phyloP scores from a whole-genome alignment of 2,329 filamentous ascomycete species.

The Curvularia lunata region DNA sequence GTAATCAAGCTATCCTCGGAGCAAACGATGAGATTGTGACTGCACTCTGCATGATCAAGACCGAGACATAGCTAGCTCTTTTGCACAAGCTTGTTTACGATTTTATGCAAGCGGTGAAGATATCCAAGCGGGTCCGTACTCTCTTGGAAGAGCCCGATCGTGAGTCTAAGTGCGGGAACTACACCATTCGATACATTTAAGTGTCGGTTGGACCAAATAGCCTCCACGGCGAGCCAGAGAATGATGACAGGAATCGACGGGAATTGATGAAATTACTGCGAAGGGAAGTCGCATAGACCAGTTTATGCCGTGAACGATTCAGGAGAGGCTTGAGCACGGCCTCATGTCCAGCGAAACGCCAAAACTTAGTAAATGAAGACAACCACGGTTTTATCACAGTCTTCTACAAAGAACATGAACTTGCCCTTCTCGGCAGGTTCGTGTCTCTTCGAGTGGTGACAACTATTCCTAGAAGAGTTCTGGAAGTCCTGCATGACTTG shows the following conservation, averaged over 20 bases:
- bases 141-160: not conserved
- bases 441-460: not conserved
- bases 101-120: conserved; percentile 2
- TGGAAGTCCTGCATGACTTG: not conserved
- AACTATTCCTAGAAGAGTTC: conserved; percentile 1
- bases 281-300: not conserved
- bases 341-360: conserved; percentile 1
- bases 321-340: conserved; percentile 5
- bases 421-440: conserved; percentile 2
- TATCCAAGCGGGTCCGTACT: not conserved
- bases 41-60: not conserved
- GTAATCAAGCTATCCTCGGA: not conserved
- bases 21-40: not conserved
- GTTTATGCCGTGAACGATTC: not conserved
- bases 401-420: conserved; percentile 5
- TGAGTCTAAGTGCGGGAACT: conserved; percentile 1
- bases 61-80: not conserved
- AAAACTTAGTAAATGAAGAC: conserved; percentile 2
- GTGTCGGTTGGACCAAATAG: not conserved
- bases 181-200: conserved; percentile 2
- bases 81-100: not conserved
- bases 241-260: conserved; percentile 1
- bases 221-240: not conserved
- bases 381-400: conserved; percentile 9
- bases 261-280: not conserved